Conservation (phyloP, 345 rosid genomes). For the Erysimum cheiranthoides region DNA sequence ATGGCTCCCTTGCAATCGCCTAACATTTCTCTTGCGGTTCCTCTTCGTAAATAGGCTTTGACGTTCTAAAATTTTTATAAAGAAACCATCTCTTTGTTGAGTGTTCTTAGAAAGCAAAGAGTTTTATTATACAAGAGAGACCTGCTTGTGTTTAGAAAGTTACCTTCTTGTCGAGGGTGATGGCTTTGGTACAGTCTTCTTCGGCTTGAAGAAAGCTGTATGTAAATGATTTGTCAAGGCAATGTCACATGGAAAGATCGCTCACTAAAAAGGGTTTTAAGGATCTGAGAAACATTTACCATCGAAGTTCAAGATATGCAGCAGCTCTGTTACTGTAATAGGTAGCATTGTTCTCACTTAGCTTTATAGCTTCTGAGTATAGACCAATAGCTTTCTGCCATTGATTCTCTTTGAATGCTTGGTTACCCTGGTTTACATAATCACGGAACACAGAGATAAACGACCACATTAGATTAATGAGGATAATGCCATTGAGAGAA, state of each 20-base stretch:
- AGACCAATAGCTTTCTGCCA: slow-evolving; percentile 85
- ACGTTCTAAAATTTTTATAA: slow-evolving; percentile 59
- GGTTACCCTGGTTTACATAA: slow-evolving; percentile 70
- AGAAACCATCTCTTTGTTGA: background rate
- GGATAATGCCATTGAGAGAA: slow-evolving; percentile 7
- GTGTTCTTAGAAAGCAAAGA: slow-evolving; percentile 8
- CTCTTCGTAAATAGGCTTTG: slow-evolving; percentile 93
- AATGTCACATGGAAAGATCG: slow-evolving; percentile 10
- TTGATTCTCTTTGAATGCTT: slow-evolving; percentile 85
- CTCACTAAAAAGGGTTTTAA: background rate
- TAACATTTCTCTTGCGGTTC: slow-evolving; percentile 94
- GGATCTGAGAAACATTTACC: slow-evolving; percentile 51
- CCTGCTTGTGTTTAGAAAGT: slow-evolving; percentile 30
- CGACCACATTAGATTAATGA: background rate
- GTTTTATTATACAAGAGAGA: background rate
- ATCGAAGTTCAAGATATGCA: slow-evolving; percentile 79
- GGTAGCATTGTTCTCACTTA: slow-evolving; percentile 77
- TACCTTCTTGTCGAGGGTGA: slow-evolving; percentile 89
- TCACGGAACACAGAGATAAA: background rate
- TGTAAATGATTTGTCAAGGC: slow-evolving; percentile 31
- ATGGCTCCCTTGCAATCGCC: slow-evolving; percentile 79
- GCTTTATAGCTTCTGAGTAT: slow-evolving; percentile 91
- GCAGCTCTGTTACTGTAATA: slow-evolving; percentile 98
- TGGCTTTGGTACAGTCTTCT: slow-evolving; percentile 83
- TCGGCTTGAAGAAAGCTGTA: slow-evolving; percentile 89